phyloP scores from a whole-genome alignment of 1,284 basidiomycete species.

The Chondrostereum purpureum region DNA sequence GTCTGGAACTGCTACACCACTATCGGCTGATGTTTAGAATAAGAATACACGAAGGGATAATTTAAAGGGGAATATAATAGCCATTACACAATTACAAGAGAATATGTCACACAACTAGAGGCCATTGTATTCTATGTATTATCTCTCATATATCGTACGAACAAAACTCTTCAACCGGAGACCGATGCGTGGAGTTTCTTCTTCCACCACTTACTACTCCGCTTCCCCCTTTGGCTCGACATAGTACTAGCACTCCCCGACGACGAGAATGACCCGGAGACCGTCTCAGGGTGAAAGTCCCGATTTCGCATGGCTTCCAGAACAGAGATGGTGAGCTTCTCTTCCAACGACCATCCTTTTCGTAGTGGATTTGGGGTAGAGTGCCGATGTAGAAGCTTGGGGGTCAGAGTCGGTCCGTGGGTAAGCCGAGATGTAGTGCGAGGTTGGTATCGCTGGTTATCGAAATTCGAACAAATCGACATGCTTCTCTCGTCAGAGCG shows the following conservation, averaged over 20 bases:
- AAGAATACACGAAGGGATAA: background rate
- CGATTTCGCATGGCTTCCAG: constrained; percentile 28
- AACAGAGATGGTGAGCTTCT: constrained; percentile 30
- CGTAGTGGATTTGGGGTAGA: background rate
- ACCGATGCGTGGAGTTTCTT: too few relatives aligned
- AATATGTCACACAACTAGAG: too few relatives aligned
- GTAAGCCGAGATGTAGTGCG: too few relatives aligned
- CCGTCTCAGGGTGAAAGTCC: too few relatives aligned
- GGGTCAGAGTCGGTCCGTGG: too few relatives aligned
- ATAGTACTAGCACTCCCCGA: background rate
- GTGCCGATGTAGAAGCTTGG: background rate
- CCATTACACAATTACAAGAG: too few relatives aligned
- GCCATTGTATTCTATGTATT: too few relatives aligned
- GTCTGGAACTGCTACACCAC: constrained; percentile 31
- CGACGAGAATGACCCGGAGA: background rate
- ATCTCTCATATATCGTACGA: too few relatives aligned
- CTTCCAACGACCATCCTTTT: constrained; percentile 21
- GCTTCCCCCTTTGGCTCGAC: background rate
- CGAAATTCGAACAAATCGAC: background rate
- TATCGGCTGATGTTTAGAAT: background rate
- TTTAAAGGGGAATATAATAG: too few relatives aligned
- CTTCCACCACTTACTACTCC: background rate
- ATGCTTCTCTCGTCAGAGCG: background rate
- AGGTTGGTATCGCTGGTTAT: background rate
- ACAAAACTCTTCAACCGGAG: too few relatives aligned